phyloP scores from a whole-genome alignment of 139 green algal genomes.

The Chlorella sp. region DNA sequence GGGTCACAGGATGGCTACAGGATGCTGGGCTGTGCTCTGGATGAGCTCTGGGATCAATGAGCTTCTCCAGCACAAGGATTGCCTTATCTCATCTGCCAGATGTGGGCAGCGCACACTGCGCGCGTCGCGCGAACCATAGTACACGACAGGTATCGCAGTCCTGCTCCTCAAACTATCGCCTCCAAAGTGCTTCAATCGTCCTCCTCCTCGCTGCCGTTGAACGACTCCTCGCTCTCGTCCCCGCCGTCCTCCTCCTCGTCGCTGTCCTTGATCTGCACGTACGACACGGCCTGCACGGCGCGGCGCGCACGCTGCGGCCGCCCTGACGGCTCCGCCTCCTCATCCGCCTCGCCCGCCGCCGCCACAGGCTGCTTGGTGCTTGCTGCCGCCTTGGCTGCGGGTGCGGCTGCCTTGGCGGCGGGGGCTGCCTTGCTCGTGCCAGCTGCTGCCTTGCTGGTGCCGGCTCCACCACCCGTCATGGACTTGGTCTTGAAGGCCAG shows the following conservation, averaged over 20 bases:
- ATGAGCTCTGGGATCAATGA: background rate
- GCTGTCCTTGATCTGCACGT: conserved; percentile 10
- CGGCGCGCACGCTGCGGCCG: background rate
- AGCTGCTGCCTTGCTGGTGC: conserved; percentile 2
- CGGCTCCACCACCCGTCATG: conserved; percentile 9
- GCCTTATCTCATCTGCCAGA: too few species aligned
- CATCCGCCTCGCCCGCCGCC: background rate
- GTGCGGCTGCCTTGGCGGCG: conserved; percentile 4
- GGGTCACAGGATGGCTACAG: background rate
- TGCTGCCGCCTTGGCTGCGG: too few species aligned
- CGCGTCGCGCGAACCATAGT: too few species aligned
- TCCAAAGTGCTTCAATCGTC: conserved; percentile 7
- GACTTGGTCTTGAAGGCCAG: conserved; percentile 26
- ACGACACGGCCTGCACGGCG: background rate
- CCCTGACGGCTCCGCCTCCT: background rate
- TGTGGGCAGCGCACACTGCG: too few species aligned
- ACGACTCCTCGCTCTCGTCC: conserved; percentile 2
- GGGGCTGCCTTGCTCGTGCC: background rate
- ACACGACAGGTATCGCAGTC: too few species aligned
- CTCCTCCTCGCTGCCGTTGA: conserved; percentile 6
- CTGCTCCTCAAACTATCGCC: too few species aligned
- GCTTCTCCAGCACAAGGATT: background rate
- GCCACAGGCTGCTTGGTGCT: background rate
- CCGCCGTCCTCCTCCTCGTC: background rate
- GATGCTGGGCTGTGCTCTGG: background rate